Evolutionary conservation across 495 filamentous ascomycete species (phyloP).

Genomic region (Penicillium canescens): DNA sequence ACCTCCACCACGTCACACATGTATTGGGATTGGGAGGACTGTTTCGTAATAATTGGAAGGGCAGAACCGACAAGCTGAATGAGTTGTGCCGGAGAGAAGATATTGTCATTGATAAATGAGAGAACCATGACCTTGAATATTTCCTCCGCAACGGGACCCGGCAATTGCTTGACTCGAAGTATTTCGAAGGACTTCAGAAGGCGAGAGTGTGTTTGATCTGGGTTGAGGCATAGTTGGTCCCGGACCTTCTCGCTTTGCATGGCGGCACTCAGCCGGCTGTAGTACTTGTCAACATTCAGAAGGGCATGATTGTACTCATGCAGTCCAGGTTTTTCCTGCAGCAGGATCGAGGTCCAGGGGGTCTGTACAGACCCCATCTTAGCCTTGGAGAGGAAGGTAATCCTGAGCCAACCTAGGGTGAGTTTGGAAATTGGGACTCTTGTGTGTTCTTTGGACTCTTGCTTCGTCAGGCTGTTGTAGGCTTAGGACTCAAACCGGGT

Average conservation of each 20-base stretch:
- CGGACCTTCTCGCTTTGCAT: conserved; percentile 6
- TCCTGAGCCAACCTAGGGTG: too few relatives aligned
- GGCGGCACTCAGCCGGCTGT: background rate
- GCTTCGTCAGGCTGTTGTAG: background rate
- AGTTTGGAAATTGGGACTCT: too few relatives aligned
- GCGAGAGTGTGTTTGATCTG: background rate
- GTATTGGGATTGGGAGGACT: background rate
- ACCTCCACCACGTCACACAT: background rate
- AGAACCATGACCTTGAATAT: conserved; percentile 9
- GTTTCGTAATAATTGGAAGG: conserved; percentile 2
- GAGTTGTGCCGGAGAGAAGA: background rate
- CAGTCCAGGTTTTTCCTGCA: conserved; percentile 6
- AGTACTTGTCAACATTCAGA: conserved; percentile 3
- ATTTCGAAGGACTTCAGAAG: conserved; percentile 11
- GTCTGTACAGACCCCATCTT: conserved; percentile 3
- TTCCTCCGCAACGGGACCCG: conserved; percentile 4
- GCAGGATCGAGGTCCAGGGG: background rate
- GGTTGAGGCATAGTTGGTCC: conserved; percentile 9
- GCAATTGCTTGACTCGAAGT: conserved; percentile 2
- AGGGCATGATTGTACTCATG: conserved; percentile 13
- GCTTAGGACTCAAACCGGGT: too few relatives aligned
- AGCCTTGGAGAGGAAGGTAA: too few relatives aligned
- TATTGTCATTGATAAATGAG: background rate
- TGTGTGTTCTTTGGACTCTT: too few relatives aligned
- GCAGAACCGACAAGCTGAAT: conserved; percentile 12